Evolutionary conservation across 768 basidiomycete species (phyloP), one percentile per base, ranked within the genome.

Genomic region (Phaeotremella skinneri): DNA sequence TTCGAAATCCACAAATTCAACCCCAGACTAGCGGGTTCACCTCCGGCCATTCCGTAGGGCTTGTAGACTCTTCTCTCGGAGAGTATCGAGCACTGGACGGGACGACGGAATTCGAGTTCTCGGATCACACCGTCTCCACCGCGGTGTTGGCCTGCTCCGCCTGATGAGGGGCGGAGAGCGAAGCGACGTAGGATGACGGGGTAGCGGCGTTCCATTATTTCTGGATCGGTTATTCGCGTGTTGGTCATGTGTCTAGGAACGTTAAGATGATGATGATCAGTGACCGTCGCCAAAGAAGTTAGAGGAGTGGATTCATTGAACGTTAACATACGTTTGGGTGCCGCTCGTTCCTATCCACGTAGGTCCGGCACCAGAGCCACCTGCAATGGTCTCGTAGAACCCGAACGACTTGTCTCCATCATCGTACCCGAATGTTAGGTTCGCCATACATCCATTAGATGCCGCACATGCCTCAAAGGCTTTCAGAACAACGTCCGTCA

Each of bases 291-390:
- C n/a, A n/a, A n/a, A n/a, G n/a, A n/a, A n/a, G n/a, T 17, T 37
- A 17, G 34, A 17, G 34, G 13, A 7, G 43, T 13, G 43, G 43
- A 13, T 7, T 7, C 13, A 49, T 21, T 51, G 52, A 63, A 21
- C 23, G 11, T 7, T 7, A 23, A 9, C 43, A 14, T 20, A 45
- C 43, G 43, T 45, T 45, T 45, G 43, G 21, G 43, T 45, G 6
- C 91, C 91, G 29, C 88, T 88, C n/a, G 90, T 91, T 4, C 91
- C 91, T 66, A 91, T 85, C 91, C 90, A 93, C 13, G 77, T 74
- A 2, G 88, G 86, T 0, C 92, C 91, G 0, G 92, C 91, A 4
- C 92, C 92, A 2, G 89, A 89, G 21, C 92, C 92, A 11, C 91
- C 92, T 2, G 89, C 90, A 52, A 94, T 90, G 0, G 92, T 96